phyloP scores from a whole-genome alignment of 1,284 basidiomycete species.

The Apiotrichum montevideense region DNA sequence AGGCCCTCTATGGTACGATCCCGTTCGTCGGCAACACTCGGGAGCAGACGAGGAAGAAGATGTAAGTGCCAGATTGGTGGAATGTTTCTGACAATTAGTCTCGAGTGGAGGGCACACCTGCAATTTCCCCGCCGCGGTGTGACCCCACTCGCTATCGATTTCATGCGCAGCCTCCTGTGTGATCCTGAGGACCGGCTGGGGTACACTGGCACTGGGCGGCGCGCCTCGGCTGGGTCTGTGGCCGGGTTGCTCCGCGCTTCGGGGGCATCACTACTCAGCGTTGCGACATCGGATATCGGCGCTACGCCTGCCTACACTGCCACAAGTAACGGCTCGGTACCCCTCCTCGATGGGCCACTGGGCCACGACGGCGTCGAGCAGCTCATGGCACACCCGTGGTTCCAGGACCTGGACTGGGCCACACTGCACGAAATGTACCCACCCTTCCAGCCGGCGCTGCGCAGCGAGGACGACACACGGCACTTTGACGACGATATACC shows the following conservation, averaged over 20 bases:
- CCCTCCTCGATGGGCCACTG: conserved; percentile 6
- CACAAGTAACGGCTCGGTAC: background rate
- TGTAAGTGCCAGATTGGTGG: conserved; percentile 38
- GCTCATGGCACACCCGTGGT: conserved; percentile 79
- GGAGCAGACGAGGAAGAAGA: conserved; percentile 83
- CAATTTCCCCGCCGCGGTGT: conserved; percentile 82
- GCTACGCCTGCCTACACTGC: background rate
- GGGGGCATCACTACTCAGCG: background rate
- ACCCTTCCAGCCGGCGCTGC: conserved; percentile 80
- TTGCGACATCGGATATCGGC: background rate
- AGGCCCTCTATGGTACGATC: conserved; percentile 84
- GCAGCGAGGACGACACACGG: conserved; percentile 70
- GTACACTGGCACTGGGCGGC: conserved; percentile 44
- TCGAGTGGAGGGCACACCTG: conserved; percentile 84
- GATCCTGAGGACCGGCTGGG: conserved; percentile 91
- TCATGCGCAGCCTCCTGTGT: conserved; percentile 83
- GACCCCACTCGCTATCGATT: conserved; percentile 74
- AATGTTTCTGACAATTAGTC: conserved; percentile 28
- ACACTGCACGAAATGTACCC: conserved; percentile 69
- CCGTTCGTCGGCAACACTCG: conserved; percentile 80
- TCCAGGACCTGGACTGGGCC: conserved; percentile 75
- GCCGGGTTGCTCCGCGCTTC: conserved; percentile 1
- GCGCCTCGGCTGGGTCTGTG: conserved; percentile 6
- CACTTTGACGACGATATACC: conserved; percentile 93
- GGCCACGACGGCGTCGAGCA: conserved; percentile 70